Evolutionary conservation across 352 stramenopile genomes (phyloP), one percentile per base, ranked within the genome.

Genomic region (Globisporangium orthogonon): DNA sequence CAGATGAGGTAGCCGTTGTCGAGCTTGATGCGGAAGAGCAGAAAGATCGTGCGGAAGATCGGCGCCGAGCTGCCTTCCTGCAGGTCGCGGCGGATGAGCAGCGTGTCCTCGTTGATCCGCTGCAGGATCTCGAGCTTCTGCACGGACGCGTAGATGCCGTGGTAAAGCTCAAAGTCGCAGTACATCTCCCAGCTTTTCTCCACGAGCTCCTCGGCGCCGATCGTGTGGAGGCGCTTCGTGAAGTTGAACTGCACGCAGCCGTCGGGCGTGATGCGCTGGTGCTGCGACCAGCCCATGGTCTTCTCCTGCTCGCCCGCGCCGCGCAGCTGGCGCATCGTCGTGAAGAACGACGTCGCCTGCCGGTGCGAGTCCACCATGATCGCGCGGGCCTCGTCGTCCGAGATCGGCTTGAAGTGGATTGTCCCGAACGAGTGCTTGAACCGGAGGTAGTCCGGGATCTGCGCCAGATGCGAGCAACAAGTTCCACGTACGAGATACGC

Each of bases 141-240:
- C 49, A 89, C 78, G 43, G 70, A 83, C 50, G 81, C 72, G 62
- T 91, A 91, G 61, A 91, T 89, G 55, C 76, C 76, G 48, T 86
- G 76, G 54, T 91, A 91, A 1, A 89, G 64, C 15, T 78, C 66
- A 51, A 89, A 78, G 63, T 91, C 78, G 59, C 76, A 83, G 65
- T 91, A 91, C 81, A 91, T 91, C 11, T 76, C 67, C 81, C 81
- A 91, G 63, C 78, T 89, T 47, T 83, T 85, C 48, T 86, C 66
- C 50, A 91, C 76, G 17, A 91, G 75, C 30, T 78, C 74, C n/a
- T 88, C 64, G 31, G 74, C 74, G n/a, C 62, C 62, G 28, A 91
- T 77, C 30, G 70, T 80, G 11, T 73, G 50, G 48, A 91, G 73
- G n/a, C 76, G 66, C 55, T 91, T 91, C 47, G 76, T 86, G 31